A percentile compares a stretch with the other conserved stretches of the same genome.
Conservation (phyloP, 352 stramenopile species). For the Phytophthora fragariaefolia region DNA sequence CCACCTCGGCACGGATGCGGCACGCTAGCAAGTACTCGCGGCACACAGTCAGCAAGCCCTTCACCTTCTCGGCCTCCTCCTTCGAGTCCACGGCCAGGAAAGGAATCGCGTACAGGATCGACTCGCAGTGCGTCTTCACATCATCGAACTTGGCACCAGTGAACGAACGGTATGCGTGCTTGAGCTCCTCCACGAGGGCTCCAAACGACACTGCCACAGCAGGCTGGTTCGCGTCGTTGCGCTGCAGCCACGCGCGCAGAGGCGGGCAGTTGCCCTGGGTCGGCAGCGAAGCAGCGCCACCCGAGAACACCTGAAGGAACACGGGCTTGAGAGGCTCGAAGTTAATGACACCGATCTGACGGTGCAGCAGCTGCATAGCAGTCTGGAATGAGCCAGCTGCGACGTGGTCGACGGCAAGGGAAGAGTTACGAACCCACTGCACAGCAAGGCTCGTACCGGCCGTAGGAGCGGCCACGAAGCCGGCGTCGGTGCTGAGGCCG, state of each 20-base stretch:
- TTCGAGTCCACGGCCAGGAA: constrained; percentile 94
- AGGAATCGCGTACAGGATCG: constrained; percentile 95
- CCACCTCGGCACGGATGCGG: constrained; percentile 93
- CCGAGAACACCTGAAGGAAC: constrained; percentile 89
- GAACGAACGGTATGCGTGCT: constrained; percentile 97
- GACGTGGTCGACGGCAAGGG: constrained; percentile 97
- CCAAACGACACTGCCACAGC: constrained; percentile 90
- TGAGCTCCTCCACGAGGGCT: constrained; percentile 93
- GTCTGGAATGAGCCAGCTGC: constrained; percentile 96
- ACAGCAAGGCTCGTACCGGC: constrained; percentile 89
- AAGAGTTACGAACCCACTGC: constrained; percentile 97
- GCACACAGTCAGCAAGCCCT: constrained; percentile 96
- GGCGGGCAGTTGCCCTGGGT: constrained; percentile 85
- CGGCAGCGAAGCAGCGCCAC: constrained; percentile 78
- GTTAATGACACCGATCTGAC: constrained; percentile 98
- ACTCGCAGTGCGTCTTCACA: constrained; percentile 92
- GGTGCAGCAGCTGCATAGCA: constrained; percentile 98
- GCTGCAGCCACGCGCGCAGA: constrained; percentile 83
- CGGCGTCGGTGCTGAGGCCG: constrained; percentile 40
- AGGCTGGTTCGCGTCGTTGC: constrained; percentile 89
- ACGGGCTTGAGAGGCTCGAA: constrained; percentile 95
- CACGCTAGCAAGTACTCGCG: constrained; percentile 98
- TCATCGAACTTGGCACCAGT: constrained; percentile 98
- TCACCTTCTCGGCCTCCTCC: constrained; percentile 93
- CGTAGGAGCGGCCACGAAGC: constrained; percentile 92